These are phyloP conservation scores for Globisporangium barbulae DNA, from an alignment of 352 stramenopile species.

Conservation along the genomic window DNA sequence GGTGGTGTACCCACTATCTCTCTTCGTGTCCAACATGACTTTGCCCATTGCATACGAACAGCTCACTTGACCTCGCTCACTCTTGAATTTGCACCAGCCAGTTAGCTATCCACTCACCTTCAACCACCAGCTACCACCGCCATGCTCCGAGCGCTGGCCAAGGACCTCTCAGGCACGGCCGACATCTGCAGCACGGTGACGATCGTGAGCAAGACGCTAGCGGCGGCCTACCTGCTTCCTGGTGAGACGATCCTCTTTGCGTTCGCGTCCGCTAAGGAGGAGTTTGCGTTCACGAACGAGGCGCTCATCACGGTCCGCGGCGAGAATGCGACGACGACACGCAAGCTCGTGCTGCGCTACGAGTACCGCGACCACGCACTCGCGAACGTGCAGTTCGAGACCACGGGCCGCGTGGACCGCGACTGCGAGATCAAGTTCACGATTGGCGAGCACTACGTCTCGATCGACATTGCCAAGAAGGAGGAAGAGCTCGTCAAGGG, in stretches of 20 bases:
- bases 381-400: constrained; percentile 43
- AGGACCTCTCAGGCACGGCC: constrained; percentile 44
- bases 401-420: constrained; percentile 46
- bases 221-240: constrained; percentile 36
- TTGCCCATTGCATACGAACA: no score
- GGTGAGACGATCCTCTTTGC: constrained; percentile 52
- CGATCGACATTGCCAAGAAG: constrained; percentile 52
- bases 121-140: not conserved
- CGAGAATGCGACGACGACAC: constrained; percentile 44
- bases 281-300: constrained; percentile 68
- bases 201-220: not conserved
- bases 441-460: constrained; percentile 35
- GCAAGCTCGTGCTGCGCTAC: constrained; percentile 39
- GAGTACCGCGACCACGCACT: constrained; percentile 39
- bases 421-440: constrained; percentile 68
- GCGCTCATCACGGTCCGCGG: constrained; percentile 39
- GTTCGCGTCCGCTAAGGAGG: constrained; percentile 49
- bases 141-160: constrained; percentile 47
- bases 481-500: constrained; percentile 26
- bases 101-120: not conserved
- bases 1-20: not conserved
- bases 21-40: not conserved
- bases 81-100: constrained; percentile 1
- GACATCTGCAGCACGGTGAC: constrained; percentile 38
- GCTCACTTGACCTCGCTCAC: not conserved